Evolutionary conservation across 495 filamentous ascomycete species (phyloP), one percentile per base, ranked within the genome.

Genomic region (Platismatia glauca): DNA sequence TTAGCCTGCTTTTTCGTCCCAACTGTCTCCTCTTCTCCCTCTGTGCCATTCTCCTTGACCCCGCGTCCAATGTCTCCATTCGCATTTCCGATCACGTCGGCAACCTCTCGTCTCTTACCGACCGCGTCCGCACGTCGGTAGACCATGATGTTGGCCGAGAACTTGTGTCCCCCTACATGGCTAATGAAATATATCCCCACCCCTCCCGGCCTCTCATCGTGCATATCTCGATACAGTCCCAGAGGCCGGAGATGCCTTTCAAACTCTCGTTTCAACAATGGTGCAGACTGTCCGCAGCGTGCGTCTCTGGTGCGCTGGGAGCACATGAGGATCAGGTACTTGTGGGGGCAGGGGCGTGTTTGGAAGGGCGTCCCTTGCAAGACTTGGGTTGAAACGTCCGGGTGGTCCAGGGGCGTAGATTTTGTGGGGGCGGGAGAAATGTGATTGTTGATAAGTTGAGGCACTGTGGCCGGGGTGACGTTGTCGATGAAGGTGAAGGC

Each of bases 111-210:
- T 59, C 64, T 72, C 74, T 37, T 72, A 67, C 85, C 81, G 76
- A 73, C 84, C 57, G 74, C 84, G 71, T 86, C 80, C 22, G 77
- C 77, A 37, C 86, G 78, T 9, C 94, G 81, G 70, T 98, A 97
- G 0, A 98, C 77, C 74, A 98, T 86, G 67, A 96, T 81, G 68
- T 98, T 98, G 2, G 93, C 94, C 68, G 84, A 82, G 71, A 90
- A 97, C 74, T 95, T 95, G 71, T 98, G 94, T 0, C 94, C 94
- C 15, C 94, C 94, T 0, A 97, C 90, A 71, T 98, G 94, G 66
- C 85, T 91, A 67, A 97, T 91, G 71, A 97, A 98, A 69, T 97
- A 93, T 58, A 98, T 88, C 2, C 90, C 92, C 5, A 95, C 92
- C 3, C 95, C 94, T 20, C 92, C 93, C 0, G 90, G 87, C 46